phyloP scores from a whole-genome alignment of 2,329 filamentous ascomycete genomes.

The Sclerotinia spermophila region DNA sequence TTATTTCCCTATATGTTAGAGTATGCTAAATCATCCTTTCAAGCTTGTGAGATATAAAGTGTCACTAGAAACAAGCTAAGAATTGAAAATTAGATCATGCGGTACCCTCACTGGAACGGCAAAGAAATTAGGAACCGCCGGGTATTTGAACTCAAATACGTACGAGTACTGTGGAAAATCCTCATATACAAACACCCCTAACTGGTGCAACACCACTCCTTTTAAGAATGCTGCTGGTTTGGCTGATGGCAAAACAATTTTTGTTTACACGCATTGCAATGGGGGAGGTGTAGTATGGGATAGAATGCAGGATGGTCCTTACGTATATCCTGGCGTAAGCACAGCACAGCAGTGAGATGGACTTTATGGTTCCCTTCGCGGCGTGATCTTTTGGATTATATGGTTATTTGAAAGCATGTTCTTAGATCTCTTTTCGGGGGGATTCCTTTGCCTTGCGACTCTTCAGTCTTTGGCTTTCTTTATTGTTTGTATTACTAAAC shows the following conservation, averaged over 20 bases:
- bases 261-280: background rate
- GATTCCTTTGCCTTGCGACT: background rate
- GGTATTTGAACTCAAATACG: background rate
- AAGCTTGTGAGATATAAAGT: background rate
- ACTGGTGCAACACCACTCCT: background rate
- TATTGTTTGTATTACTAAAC: background rate
- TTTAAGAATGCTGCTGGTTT: background rate
- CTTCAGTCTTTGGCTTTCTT: background rate
- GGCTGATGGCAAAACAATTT: background rate
- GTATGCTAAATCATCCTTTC: background rate
- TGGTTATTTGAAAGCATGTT: background rate
- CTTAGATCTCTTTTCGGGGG: background rate
- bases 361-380: background rate
- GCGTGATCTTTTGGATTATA: background rate
- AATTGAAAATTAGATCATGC: background rate
- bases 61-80: background rate
- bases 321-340: background rate
- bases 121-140: background rate
- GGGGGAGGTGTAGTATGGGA: background rate
- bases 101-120: background rate
- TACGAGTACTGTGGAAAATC: background rate
- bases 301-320: background rate
- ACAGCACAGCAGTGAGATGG: background rate
- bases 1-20: background rate
- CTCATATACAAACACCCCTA: background rate